phyloP scores from a whole-genome alignment of 352 stramenopile genomes.

The Phytopythium chamaehyphon region DNA sequence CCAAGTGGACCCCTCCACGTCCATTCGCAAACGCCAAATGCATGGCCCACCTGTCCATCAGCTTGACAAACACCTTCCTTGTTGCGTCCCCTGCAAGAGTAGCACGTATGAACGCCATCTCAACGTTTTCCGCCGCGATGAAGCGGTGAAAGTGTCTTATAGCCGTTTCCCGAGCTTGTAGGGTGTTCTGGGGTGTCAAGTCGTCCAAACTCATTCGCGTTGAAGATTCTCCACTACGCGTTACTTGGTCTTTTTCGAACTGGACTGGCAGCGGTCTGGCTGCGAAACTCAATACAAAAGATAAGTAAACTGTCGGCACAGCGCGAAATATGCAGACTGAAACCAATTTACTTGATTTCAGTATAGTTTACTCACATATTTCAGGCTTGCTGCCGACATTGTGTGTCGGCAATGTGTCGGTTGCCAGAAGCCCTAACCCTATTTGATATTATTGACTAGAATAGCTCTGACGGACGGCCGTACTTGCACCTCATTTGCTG shows the following conservation, averaged over 20 bases:
- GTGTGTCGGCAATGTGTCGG: neutral
- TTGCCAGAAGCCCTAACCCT: neutral
- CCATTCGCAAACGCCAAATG: constrained; percentile 8
- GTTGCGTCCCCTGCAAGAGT: constrained; percentile 3
- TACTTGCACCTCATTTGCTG: too few relatives aligned
- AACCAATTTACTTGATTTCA: neutral
- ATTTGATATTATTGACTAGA: neutral
- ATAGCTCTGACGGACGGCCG: too few relatives aligned
- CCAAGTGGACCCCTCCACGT: neutral
- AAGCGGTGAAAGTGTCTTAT: constrained; percentile 15
- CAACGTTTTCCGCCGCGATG: constrained; percentile 9
- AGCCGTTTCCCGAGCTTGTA: constrained; percentile 4
- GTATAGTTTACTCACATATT: constrained; percentile 3
- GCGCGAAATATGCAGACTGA: neutral
- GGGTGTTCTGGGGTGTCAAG: constrained; percentile 7
- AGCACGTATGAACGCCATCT: constrained; percentile 11
- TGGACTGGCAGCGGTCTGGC: neutral
- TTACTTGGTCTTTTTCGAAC: neutral
- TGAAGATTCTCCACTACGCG: neutral
- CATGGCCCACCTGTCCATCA: constrained; percentile 11
- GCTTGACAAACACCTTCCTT: constrained; percentile 7
- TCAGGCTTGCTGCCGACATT: neutral
- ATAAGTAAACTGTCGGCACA: neutral
- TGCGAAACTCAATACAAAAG: neutral
- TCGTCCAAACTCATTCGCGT: constrained; percentile 10